Conservation (phyloP, 352 stramenopile genomes). For the Globisporangium paddicum region DNA sequence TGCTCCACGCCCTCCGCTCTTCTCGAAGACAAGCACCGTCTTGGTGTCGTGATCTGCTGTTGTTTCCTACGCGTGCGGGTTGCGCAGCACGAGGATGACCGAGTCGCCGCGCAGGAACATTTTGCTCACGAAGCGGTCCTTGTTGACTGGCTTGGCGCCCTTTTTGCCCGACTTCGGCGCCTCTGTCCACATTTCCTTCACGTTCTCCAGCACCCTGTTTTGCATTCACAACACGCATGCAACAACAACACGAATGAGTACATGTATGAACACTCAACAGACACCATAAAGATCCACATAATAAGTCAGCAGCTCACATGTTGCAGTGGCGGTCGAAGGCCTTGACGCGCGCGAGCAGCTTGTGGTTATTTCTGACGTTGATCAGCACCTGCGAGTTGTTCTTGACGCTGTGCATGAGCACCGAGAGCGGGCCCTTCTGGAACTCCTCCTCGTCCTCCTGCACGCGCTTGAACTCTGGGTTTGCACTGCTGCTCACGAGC, state of each 20-base stretch:
- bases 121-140: constrained; percentile 98
- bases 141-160: constrained; percentile 95
- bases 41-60: not conserved
- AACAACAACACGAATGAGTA: no score
- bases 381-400: constrained; percentile 98
- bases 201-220: constrained; percentile 97
- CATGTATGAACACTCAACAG: no score
- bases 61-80: constrained; percentile 87
- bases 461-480: constrained; percentile 77
- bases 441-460: constrained; percentile 92
- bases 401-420: constrained; percentile 98
- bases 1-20: not conserved
- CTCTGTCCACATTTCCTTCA: constrained; percentile 99
- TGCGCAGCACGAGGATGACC: constrained; percentile 98
- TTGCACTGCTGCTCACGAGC: constrained; percentile 13
- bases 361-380: constrained; percentile 99
- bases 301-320: no score
- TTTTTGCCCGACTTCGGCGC: constrained; percentile 96
- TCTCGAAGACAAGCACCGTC: not conserved
- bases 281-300: not conserved
- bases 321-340: constrained; percentile 99
- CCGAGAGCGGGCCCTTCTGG: constrained; percentile 94
- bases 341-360: constrained; percentile 98
- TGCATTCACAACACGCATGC: no score
- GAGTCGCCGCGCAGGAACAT: constrained; percentile 99